Conservation (phyloP, 2,329 filamentous ascomycete genomes). For the Catunica adiposa region DNA sequence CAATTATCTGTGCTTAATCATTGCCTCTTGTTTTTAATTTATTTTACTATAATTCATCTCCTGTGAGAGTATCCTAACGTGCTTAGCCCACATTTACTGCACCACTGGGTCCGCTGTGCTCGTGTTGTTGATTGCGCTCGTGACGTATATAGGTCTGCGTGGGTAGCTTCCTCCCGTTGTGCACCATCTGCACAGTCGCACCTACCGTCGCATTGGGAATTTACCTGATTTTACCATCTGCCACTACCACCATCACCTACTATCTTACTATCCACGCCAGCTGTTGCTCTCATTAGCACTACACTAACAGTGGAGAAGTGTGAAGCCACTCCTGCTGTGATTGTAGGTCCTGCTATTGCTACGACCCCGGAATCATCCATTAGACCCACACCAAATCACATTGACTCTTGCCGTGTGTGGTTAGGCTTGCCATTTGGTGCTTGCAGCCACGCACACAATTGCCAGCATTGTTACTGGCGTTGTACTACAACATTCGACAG, state of each 20-base stretch:
- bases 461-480: background rate
- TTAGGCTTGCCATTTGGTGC: background rate
- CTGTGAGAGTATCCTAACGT: no score
- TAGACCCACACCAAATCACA: background rate
- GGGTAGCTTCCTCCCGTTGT: constrained; percentile 1
- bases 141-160: background rate
- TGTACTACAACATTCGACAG: no score
- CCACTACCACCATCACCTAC: no score
- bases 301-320: no score
- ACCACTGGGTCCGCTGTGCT: background rate
- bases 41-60: no score
- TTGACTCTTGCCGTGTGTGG: background rate
- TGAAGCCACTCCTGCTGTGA: no score
- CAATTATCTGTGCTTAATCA: no score
- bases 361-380: background rate
- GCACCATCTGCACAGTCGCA: background rate
- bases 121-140: background rate
- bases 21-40: no score
- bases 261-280: no score
- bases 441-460: background rate
- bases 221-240: background rate
- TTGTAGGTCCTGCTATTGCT: no score
- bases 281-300: no score
- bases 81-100: no score
- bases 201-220: background rate